phyloP scores from a whole-genome alignment of 176 grass and related monocot species.

The Microstegium vimineum region DNA sequence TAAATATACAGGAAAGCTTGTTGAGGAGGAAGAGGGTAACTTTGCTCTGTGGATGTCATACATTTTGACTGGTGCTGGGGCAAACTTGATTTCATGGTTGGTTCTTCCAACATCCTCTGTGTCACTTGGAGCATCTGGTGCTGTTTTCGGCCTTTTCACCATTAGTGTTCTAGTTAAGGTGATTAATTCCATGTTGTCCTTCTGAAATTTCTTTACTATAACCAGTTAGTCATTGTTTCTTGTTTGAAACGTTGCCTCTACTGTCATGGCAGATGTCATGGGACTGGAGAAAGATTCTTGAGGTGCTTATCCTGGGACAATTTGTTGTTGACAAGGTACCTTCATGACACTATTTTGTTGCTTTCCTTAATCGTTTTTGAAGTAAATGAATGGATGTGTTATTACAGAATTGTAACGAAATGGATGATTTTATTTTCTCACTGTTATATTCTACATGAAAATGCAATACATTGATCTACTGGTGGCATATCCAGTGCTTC shows the following conservation, averaged over 20 bases:
- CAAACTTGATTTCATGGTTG: constrained; percentile 91
- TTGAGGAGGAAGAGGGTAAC: constrained; percentile 93
- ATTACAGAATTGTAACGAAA: background rate
- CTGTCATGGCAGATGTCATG: constrained; percentile 80
- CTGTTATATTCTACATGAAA: background rate
- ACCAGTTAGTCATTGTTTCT: background rate
- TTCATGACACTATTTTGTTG: constrained; percentile 5
- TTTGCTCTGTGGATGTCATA: constrained; percentile 96
- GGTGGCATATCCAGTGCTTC: background rate
- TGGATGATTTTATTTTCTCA: background rate
- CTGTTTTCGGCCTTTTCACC: constrained; percentile 97
- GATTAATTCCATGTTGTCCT: constrained; percentile 10
- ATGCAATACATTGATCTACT: background rate
- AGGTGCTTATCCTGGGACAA: constrained; percentile 91
- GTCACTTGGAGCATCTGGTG: constrained; percentile 90
- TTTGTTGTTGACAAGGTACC: constrained; percentile 96
- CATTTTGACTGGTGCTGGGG: constrained; percentile 88
- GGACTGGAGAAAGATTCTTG: constrained; percentile 99
- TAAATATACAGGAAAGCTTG: constrained; percentile 80
- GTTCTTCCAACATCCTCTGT: constrained; percentile 70
- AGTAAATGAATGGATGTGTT: background rate
- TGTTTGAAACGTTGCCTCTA: background rate
- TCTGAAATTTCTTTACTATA: constrained; percentile 9
- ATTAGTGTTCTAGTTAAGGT: constrained; percentile 99
- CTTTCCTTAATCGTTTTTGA: background rate